These are phyloP conservation scores for Sordariomycetes sp. DNA, from an alignment of 2,329 filamentous ascomycete species.

Conservation along the genomic window DNA sequence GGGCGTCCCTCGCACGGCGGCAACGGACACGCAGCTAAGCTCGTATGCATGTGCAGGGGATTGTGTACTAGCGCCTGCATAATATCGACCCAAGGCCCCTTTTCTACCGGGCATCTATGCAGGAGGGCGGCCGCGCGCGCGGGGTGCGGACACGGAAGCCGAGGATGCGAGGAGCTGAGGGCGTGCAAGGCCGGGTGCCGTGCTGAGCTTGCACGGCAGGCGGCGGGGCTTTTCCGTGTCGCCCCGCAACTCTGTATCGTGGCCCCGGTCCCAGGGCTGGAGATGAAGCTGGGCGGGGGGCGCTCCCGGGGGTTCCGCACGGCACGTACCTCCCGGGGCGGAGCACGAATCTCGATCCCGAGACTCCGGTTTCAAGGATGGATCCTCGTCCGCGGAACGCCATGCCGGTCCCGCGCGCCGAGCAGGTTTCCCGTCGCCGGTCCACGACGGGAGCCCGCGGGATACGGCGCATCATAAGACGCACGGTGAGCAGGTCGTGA, in stretches of 20 bases:
- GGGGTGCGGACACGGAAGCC: not conserved
- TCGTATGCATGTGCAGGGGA: not conserved
- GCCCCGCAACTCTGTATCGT: not conserved
- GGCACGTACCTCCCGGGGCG: no score
- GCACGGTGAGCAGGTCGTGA: no score
- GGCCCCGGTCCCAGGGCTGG: not conserved
- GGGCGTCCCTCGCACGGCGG: not conserved
- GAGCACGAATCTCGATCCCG: no score
- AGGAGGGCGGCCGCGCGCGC: not conserved
- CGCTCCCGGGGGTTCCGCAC: no score
- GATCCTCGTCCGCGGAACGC: no score
- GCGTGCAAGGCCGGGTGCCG: not conserved
- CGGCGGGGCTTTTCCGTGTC: no score
- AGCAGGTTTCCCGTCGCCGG: no score
- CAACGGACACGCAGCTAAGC: not conserved
- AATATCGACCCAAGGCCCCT: not conserved
- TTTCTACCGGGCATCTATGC: not conserved
- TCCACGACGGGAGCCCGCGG: no score
- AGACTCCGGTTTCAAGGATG: no score
- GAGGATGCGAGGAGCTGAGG: not conserved
- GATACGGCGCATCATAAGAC: no score
- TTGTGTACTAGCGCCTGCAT: not conserved
- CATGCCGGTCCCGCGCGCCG: no score
- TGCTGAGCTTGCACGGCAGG: not conserved
- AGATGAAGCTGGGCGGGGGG: not conserved